Evolutionary conservation across 345 rosid genomes (phyloP).

Genomic region (Lagerstroemia speciosa): DNA sequence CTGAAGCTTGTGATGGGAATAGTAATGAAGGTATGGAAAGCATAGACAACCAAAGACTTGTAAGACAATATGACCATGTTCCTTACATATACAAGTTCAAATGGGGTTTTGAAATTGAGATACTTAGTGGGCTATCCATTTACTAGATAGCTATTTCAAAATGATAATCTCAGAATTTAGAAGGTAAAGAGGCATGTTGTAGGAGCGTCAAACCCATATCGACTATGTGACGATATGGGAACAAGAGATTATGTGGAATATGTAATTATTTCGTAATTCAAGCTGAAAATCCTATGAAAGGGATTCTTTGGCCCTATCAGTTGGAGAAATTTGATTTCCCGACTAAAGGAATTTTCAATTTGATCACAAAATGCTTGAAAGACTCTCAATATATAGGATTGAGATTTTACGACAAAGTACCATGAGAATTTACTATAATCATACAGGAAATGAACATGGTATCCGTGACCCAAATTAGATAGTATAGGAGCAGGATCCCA

Average conservation of each 20-base stretch:
- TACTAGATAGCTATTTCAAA: too few relatives aligned
- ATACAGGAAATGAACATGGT: too few relatives aligned
- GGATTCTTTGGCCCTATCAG: too few relatives aligned
- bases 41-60: slow-evolving; percentile 3
- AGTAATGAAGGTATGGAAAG: too few relatives aligned
- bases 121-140: too few relatives aligned
- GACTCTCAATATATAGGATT: background rate
- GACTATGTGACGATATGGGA: background rate
- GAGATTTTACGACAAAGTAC: background rate
- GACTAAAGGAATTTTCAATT: too few relatives aligned
- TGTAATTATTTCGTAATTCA: too few relatives aligned
- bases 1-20: too few relatives aligned
- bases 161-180: too few relatives aligned
- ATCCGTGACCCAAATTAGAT: background rate
- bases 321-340: too few relatives aligned
- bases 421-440: background rate
- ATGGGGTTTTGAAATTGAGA: background rate
- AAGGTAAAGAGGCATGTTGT: background rate
- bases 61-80: background rate
- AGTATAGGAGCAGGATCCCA: background rate
- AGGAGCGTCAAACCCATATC: background rate
- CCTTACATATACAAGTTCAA: background rate
- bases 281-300: too few relatives aligned
- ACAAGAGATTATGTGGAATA: too few relatives aligned
- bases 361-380: background rate